Conservation (phyloP, 148 eudicot genomes). For the Fagopyrum homotropicum region DNA sequence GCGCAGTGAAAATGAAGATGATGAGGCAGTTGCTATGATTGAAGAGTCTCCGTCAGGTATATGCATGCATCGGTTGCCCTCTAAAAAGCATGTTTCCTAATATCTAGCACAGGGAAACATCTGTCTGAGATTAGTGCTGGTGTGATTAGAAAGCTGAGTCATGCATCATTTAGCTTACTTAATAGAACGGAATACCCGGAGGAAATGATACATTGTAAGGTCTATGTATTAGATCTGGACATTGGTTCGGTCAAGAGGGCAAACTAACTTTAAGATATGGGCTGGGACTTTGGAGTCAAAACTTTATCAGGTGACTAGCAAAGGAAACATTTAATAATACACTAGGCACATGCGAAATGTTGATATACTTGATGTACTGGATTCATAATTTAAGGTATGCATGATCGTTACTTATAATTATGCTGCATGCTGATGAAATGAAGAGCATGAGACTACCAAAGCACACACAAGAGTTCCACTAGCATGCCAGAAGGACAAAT, state of each 20-base stretch:
- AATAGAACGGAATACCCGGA: not conserved
- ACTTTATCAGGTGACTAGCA: not conserved
- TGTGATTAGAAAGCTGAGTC: not conserved
- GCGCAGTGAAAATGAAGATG: conserved; percentile 63
- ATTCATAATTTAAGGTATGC: not conserved
- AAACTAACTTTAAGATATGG: no score
- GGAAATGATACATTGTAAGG: not conserved
- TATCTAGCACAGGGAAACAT: not conserved
- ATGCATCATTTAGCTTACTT: not conserved
- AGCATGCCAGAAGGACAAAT: no score
- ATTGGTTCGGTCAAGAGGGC: not conserved
- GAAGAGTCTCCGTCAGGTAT: conserved; percentile 74
- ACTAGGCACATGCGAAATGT: not conserved
- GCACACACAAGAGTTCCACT: no score
- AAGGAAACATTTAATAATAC: not conserved
- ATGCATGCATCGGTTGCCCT: not conserved
- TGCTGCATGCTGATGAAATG: not conserved
- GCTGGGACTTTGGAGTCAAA: no score
- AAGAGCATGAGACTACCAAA: no score
- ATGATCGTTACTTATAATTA: not conserved
- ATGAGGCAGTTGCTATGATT: conserved; percentile 66
- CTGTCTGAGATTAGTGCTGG: not conserved
- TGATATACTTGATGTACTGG: not conserved
- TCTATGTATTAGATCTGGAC: no score
- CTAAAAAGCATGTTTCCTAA: not conserved